Evolutionary conservation across 345 rosid genomes (phyloP), one percentile per base, ranked within the genome.

Genomic region (Salix caprea): DNA sequence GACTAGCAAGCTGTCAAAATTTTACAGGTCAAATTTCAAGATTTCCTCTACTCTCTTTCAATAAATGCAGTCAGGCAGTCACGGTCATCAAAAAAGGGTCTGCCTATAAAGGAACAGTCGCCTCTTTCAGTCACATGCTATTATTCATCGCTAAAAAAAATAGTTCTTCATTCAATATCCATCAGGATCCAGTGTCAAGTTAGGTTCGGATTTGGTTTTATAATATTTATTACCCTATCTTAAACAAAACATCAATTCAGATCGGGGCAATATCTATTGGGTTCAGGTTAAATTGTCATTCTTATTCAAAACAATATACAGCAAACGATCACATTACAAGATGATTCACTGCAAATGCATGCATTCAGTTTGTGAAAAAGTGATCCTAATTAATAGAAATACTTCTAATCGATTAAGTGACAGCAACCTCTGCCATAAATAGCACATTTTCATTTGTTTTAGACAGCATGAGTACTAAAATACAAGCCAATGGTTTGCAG

Each of bases 181-280:
- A 36, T 36, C 37, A 36, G 37, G 7, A 36, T 36, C 5, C 37
- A 36, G 37, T 36, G 37, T 36, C 7, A 36, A 36, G 37, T 36
- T 36, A 5, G 37, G 37, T 36, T 34, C 36, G 36, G 36, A 34
- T 34, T 36, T 36, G 37, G 37, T 36, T 36, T 36, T 5, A 34
- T 5, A 34, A 34, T 34, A 34, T 5, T 34, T 36, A 36, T 0
- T 36, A 5, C 7, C 37, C 37, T 36, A 36, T 36, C 37, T 36
- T 36, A 8, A 11, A 40, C 10, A 40, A 40, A 10, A 11, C 4
- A 40, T 2, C 13, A 2, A 10, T 40, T 40, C 12, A 10, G 44
- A 10, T 3, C 3, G 13, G 13, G 13, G 11, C 3, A 2, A 2
- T 2, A 10, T 9, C 13, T 0, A 40, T 40, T 2, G 0, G 3